Evolutionary conservation across 257 asterid genomes (phyloP), one percentile per base, ranked within the genome.

Genomic region (Solanum neorickii): DNA sequence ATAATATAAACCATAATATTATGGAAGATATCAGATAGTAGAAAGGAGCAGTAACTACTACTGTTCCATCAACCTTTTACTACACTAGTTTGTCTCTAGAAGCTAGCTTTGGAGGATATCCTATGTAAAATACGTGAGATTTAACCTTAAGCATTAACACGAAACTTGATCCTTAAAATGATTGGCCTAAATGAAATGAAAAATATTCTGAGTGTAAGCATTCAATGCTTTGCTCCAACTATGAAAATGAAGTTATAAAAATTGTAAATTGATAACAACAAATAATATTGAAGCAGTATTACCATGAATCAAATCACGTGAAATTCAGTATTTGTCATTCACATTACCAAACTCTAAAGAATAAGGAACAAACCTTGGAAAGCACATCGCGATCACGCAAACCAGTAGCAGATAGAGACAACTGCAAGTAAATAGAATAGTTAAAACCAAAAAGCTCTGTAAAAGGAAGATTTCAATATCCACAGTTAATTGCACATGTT

Each of bases 351-450:
- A 80, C 84, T 80, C 41, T 27, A 80, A 80, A 6, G 20, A 82
- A 16, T 31, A 82, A 82, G 69, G 85, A 82, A 89, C 99, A 87
- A 87, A 97, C 99, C 99, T 97, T 97, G 87, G 99, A 96, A 89
- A 97, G 94, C 88, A 95, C 94, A 91, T 97, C 99, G 83, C 91
- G 94, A 89, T 97, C 98, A 44, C 93, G 96, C 91, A 97, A 93
- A 88, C 92, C 91, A 77, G 94, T 85, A 83, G 98, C 99, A 88
- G 98, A 96, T 83, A 97, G 91, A 89, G 99, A 96, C 68, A 97
- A 90, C 99, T 97, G 98, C 93, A 95, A 83, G 47, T 18, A 16
- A 82, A 47, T 27, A 80, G 46, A 82, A 49, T 49, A 82, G 69
- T 29, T 49, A 31, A 82, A 31, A 80, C 42, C 20, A 49, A 11